These are phyloP conservation scores for Theileria annulata DNA, from an alignment of 169 alveolate genomes.

Conservation along the genomic window DNA sequence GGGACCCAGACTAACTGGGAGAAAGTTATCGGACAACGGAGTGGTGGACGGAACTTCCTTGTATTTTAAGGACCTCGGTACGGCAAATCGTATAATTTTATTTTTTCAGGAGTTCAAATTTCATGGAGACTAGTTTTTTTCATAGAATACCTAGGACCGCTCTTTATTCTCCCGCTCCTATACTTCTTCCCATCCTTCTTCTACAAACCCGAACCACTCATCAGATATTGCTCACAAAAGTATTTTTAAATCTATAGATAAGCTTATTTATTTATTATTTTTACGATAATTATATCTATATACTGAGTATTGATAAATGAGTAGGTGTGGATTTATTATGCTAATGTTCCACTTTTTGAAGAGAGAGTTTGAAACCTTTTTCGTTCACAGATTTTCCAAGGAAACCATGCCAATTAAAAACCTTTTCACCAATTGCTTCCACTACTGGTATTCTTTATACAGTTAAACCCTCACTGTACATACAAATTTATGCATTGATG, in stretches of 20 bases:
- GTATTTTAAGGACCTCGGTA: constrained; percentile 80
- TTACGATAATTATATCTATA: background rate
- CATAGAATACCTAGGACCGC: constrained; percentile 97
- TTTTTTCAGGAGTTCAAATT: constrained; percentile 88
- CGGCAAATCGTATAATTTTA: background rate
- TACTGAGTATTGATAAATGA: too few species aligned
- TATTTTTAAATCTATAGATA: background rate
- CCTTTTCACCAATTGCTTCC: constrained; percentile 93
- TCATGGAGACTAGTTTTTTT: constrained; percentile 95
- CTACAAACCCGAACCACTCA: constrained; percentile 1
- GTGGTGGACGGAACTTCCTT: constrained; percentile 75
- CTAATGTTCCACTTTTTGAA: constrained; percentile 91
- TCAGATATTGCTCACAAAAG: constrained; percentile 24
- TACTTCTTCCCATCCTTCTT: constrained; percentile 78
- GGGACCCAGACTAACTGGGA: constrained; percentile 60
- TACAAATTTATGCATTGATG: background rate
- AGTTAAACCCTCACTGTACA: background rate
- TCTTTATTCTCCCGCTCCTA: constrained; percentile 89
- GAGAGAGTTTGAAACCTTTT: constrained; percentile 96
- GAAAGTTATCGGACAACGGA: constrained; percentile 62
- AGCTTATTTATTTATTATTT: background rate
- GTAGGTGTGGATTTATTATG: constrained; percentile 84
- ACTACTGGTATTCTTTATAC: constrained; percentile 90
- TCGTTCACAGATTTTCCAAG: constrained; percentile 94
- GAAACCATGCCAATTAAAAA: constrained; percentile 95